Evolutionary conservation across 2,329 filamentous ascomycete species (phyloP), one percentile per base, ranked within the genome.

Genomic region (Simplicillium sp.): DNA sequence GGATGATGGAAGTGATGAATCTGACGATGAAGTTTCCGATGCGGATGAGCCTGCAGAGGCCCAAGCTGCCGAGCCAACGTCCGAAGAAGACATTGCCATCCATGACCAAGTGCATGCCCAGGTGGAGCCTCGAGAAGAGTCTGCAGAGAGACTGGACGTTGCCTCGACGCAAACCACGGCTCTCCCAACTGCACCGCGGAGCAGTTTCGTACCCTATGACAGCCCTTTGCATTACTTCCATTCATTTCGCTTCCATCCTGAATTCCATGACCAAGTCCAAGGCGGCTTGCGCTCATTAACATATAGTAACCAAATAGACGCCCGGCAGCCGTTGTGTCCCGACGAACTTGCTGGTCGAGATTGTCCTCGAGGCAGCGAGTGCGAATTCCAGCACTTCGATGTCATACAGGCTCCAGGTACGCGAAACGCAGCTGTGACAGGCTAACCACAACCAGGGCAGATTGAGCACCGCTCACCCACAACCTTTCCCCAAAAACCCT

Each of bases 271-370:
- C 38, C 68, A 77, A 42, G 80, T 95, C 43, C 59, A 77, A 42
- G 83, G 82, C 46, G 90, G 90, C 34, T 82, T 88, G 56, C 82
- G 84, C 56, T 97, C 92, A 48, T 72, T 94, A 67, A 97, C 89
- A 34, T 97, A 90, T 66, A 96, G 87, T 65, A 86, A 94, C 62
- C 82, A 81, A 51, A 94, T 98, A 62, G 80, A 96, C 57, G 71
- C 80, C 17, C 71, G 77, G 45, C 80, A 75, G 51, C 75, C 77
- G 46, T 56, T 97, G 37, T 98, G 92, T 61, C 82, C 79, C 31
- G 82, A 77, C 53, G 86, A 94, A 60, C 66, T 85, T 47, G 70
- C 72, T 37, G 80, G 80, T 39, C 78, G 79, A 45, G 67, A 71
- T 49, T 97, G 92, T 48, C 61, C 73, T 25, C 81, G 82, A 50